A percentile compares a stretch with the other conserved stretches of the same genome.
phyloP scores from a whole-genome alignment of 805 yeast genomes.

The Ogataea trehaloabstinens region DNA sequence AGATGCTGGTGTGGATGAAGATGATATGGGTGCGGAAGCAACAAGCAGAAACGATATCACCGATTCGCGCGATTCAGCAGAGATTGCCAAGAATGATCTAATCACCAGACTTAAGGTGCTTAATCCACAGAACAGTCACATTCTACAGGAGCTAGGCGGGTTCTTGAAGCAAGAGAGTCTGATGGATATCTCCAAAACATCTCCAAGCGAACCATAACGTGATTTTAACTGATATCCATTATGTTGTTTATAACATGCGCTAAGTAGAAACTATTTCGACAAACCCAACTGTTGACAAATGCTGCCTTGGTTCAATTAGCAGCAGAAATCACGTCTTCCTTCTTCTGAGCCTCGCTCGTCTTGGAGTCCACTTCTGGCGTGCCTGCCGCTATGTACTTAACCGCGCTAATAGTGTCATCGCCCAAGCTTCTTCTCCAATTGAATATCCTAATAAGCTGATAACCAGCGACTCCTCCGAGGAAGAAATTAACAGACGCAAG shows the following conservation, averaged over 20 bases:
- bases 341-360: neutral
- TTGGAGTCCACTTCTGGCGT: constrained; percentile 7
- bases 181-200: constrained; percentile 12
- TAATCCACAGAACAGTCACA: constrained; percentile 33
- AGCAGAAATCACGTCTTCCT: constrained; percentile 6
- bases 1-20: constrained; percentile 32
- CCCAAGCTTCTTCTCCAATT: constrained; percentile 65
- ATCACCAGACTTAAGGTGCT: constrained; percentile 35
- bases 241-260: too few relatives aligned
- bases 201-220: too few relatives aligned
- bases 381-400: constrained; percentile 60
- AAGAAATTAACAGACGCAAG: constrained; percentile 94
- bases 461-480: constrained; percentile 85
- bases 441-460: constrained; percentile 71
- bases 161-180: constrained; percentile 26
- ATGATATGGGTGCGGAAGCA: constrained; percentile 27
- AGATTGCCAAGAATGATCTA: constrained; percentile 29
- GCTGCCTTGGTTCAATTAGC: too few relatives aligned
- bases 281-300: neutral
- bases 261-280: neutral
- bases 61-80: constrained; percentile 3
- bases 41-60: neutral
- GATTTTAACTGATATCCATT: too few relatives aligned
- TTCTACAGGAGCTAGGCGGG: constrained; percentile 25
- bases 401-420: constrained; percentile 54